These are phyloP conservation scores for Amanita rubescens DNA, from an alignment of 768 basidiomycete genomes.

Conservation along the genomic window DNA sequence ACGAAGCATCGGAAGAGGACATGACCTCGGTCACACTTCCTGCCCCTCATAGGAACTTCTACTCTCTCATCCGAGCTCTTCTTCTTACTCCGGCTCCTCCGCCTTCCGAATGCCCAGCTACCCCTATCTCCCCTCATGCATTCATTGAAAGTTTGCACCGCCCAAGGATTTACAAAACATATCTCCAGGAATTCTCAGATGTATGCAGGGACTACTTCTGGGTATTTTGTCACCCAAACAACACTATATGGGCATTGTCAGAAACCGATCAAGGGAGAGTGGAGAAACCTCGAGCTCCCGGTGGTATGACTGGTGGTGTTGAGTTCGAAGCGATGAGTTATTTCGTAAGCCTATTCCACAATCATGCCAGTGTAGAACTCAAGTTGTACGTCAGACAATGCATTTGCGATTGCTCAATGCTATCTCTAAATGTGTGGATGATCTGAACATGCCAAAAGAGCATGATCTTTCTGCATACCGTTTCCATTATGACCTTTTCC, in stretches of 20 bases:
- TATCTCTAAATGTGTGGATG: constrained; percentile 57
- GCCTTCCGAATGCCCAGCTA: constrained; percentile 24
- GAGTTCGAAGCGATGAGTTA: constrained; percentile 97
- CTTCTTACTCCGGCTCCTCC: constrained; percentile 45
- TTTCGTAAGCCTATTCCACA: constrained; percentile 51
- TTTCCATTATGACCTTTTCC: constrained; percentile 83
- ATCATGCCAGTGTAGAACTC: neutral
- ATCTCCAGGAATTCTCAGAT: constrained; percentile 47
- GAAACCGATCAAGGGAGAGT: constrained; percentile 82
- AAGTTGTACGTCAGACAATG: constrained; percentile 49
- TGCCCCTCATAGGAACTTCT: constrained; percentile 62
- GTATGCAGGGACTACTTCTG: constrained; percentile 92
- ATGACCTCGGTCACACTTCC: constrained; percentile 52
- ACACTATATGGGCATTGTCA: constrained; percentile 79
- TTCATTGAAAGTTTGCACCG: constrained; percentile 55
- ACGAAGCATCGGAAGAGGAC: constrained; percentile 55
- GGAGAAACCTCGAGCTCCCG: constrained; percentile 88
- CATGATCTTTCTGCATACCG: constrained; percentile 71
- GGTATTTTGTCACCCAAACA: constrained; percentile 96
- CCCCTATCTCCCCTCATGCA: constrained; percentile 50
- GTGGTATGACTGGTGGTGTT: constrained; percentile 98
- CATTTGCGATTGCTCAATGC: constrained; percentile 86
- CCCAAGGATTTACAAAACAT: constrained; percentile 30
- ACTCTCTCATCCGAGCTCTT: constrained; percentile 66
- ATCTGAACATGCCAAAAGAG: constrained; percentile 57